Base-by-base conservation (phyloP, 768 basidiomycete species). In the Lentinula edodes region DNA sequence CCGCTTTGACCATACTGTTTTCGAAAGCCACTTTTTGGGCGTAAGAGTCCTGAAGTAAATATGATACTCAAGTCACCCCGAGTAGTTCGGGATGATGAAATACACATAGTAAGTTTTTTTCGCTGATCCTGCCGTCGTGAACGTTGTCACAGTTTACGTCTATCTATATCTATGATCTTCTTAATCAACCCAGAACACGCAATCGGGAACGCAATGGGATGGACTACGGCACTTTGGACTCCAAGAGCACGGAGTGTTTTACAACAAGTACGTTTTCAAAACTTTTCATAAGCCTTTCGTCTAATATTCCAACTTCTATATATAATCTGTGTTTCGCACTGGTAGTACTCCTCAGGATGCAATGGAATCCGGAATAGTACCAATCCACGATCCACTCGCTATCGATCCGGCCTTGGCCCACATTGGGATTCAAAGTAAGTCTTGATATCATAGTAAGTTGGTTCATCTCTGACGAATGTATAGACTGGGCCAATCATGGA, bases 161-260 rank as follows among this genome's bases (percentile, higher is more conserved):
- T 28, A 28, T 28, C 28, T 43, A 36, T 39, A 6, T 42, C 35
- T 35, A 13, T 62, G 13, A 43, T 46, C 28, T 57, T 45, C 42
- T 13, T 48, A 38, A 20, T 61, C n/a, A 56, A 8, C 66, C 20
- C 20, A 88, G 87, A 88, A 89, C 64, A 86, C 87, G 0, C 88
- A 89, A 72, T 86, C 86, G 0, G 85, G 87, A 8, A 79, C 85
- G 4, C 87, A 89, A 65, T 88, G 87, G 87, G 87, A 89, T 65
- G 86, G 87, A 7, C 60, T 88, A 68, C 77, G 80, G 62, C 86
- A 88, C 64, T 84, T 78, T 66, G 84, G 84, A 2, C 62, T 88
- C 45, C 52, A 70, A 0, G 77, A 81, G 15, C 80, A 87, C 63
- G 75, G 75, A 2, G 73, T 86, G 20, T 86, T 84, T 67, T 88